phyloP scores from a whole-genome alignment of 2,329 filamentous ascomycete species.

The Exophiala calicioides region DNA sequence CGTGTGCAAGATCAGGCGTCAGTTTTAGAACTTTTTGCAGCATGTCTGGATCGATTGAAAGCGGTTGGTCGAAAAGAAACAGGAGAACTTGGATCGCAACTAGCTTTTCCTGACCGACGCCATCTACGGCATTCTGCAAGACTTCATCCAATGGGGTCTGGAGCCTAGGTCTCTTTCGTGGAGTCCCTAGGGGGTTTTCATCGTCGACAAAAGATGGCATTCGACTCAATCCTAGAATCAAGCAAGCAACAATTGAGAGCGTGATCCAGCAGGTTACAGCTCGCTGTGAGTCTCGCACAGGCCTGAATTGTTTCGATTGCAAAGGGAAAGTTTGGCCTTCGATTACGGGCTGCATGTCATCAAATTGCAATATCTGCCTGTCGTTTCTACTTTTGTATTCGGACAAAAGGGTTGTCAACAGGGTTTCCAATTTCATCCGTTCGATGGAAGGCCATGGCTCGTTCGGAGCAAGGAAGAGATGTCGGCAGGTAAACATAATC shows the following conservation, averaged over 20 bases:
- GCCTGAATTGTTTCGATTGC: slow-evolving; percentile 39
- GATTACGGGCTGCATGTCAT: slow-evolving; percentile 66
- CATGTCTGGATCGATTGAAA: slow-evolving; percentile 2
- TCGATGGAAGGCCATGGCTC: slow-evolving; percentile 37
- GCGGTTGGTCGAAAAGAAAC: slow-evolving; percentile 22
- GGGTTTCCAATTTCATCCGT: slow-evolving; percentile 3
- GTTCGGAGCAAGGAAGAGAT: slow-evolving; percentile 55
- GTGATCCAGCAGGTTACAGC: slow-evolving; percentile 45
- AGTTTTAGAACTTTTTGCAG: slow-evolving; percentile 5
- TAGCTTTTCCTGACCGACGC: slow-evolving; percentile 19
- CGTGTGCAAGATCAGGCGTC: slow-evolving; percentile 12
- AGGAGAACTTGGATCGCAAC: slow-evolving; percentile 22
- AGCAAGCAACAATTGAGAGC: slow-evolving; percentile 42
- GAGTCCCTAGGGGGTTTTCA: slow-evolving; percentile 4
- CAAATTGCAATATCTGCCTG: slow-evolving; percentile 72
- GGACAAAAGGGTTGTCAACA: slow-evolving; percentile 57
- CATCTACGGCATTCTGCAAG: slow-evolving; percentile 10
- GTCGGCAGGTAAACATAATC: slow-evolving; percentile 66
- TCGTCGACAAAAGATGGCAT: not conserved
- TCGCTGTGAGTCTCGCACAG: slow-evolving; percentile 38
- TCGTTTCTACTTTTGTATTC: slow-evolving; percentile 76
- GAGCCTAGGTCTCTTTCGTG: slow-evolving; percentile 25
- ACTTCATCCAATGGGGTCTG: slow-evolving; percentile 15
- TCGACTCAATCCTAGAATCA: slow-evolving; percentile 26
- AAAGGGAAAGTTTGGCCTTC: slow-evolving; percentile 36